Base-by-base conservation (phyloP, 768 basidiomycete genomes). In the Omphalotus guepiniiformis region DNA sequence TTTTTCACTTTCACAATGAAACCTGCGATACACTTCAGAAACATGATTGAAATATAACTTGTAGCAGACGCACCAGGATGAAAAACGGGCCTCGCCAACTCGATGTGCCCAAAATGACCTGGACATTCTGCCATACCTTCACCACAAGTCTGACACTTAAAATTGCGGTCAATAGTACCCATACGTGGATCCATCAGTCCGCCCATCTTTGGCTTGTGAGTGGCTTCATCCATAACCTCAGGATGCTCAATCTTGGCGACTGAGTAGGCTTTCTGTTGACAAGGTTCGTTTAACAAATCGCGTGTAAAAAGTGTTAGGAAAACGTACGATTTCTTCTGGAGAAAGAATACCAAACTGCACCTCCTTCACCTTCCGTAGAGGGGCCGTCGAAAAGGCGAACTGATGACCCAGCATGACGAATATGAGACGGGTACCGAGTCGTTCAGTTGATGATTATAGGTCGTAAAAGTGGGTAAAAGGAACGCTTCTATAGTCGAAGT, bases 51-150 rank as follows among this genome's bases (percentile, higher is more conserved):
- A 45, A 32, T 23, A 35, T 7, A 39, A 18, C 4, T 35, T 5
- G 30, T 28, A 46, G 6, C 21, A 8, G 21, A 76, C 84, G 53
- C 67, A 91, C 92, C 93, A 67, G 92, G 88, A 67, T 98, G 95
- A 62, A 93, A 98, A 27, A 96, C 92, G n/a, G 95, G 93, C 58
- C 93, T 77, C 36, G 92, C 92, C 60, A 99, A 73, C 70, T 99
- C 96, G 60, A 99, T 92, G 65, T 98, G 94, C 47, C 96, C 96
- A 72, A 99, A 99, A 67, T 98, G 96, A 42, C 96, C 96, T 22
- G 96, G 94, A 72, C 96, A 99, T 65, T 98, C 96, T 15, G 93
- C 86, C 94, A 98, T 97, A n/a, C 94, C 95, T 77, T 99, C 96
- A 55, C 93, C 94, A 66, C 96, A 98, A 23, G 96, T 98, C 73